Conservation (phyloP, 2,329 filamentous ascomycete genomes). For the Scolecobasidium constrictum region DNA sequence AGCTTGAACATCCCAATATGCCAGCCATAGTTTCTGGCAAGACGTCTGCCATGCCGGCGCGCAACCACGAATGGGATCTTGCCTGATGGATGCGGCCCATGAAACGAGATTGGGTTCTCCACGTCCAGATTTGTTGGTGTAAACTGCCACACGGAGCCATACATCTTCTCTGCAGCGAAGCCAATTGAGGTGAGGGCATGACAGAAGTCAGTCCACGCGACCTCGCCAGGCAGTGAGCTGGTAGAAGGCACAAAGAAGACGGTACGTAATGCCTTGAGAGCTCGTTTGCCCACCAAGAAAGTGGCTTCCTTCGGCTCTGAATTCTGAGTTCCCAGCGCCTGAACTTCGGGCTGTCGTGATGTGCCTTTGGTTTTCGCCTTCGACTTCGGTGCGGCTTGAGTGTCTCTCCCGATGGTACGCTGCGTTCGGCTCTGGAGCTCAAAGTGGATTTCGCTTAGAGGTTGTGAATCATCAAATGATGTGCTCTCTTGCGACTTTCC, state of each 20-base stretch:
- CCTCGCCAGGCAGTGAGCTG: slow-evolving; percentile 33
- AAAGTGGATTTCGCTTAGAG: too few species aligned
- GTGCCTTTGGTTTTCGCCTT: too few species aligned
- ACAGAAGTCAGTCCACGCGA: slow-evolving; percentile 43
- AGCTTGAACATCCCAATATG: slow-evolving; percentile 31
- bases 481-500: too few species aligned
- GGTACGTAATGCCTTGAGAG: slow-evolving; percentile 31
- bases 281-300: slow-evolving; percentile 26
- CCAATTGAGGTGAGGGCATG: slow-evolving; percentile 40
- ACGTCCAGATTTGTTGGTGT: slow-evolving; percentile 32
- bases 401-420: too few species aligned
- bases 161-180: slow-evolving; percentile 45
- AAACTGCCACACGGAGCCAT: slow-evolving; percentile 53
- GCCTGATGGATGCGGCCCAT: slow-evolving; percentile 45
- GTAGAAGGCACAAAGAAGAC: slow-evolving; percentile 28
- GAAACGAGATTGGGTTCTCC: slow-evolving; percentile 44
- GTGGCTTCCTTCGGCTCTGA: too few species aligned
- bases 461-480: too few species aligned
- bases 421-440: too few species aligned
- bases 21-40: slow-evolving; percentile 44
- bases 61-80: slow-evolving; percentile 41
- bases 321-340: too few species aligned
- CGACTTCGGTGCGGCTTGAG: too few species aligned
- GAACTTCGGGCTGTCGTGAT: too few species aligned
- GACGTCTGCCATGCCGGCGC: slow-evolving; percentile 36